Conservation (phyloP, 345 rosid genomes). For the Camelina hispida region DNA sequence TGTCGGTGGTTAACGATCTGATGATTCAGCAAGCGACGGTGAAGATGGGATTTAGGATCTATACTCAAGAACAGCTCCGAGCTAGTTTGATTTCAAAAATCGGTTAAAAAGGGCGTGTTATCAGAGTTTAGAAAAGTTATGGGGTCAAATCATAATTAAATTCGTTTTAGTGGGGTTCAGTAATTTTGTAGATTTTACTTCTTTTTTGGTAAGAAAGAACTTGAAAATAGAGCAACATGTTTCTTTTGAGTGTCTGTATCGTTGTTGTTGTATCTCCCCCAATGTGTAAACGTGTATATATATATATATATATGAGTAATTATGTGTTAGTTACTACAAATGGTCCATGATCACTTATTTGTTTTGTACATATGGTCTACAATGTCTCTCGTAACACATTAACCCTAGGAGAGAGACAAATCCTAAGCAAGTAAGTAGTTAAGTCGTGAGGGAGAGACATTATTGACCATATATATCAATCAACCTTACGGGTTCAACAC, state of each 20-base stretch:
- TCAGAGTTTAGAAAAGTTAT: background rate
- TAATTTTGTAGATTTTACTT: constrained; percentile 40
- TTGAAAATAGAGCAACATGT: constrained; percentile 25
- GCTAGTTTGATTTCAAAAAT: constrained; percentile 66
- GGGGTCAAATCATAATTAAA: constrained; percentile 28
- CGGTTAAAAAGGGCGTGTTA: constrained; percentile 40
- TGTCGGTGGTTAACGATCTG: constrained; percentile 89
- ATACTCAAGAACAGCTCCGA: constrained; percentile 87
- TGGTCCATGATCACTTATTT: background rate
- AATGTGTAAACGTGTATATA: constrained; percentile 27
- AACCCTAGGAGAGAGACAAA: background rate
- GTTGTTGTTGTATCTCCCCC: background rate
- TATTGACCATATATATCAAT: no score
- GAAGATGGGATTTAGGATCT: constrained; percentile 82
- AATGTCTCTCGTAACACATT: background rate
- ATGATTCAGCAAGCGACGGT: constrained; percentile 99
- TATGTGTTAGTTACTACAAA: no score
- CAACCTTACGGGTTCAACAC: no score
- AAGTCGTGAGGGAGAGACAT: background rate
- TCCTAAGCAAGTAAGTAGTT: background rate
- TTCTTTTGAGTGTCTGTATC: constrained; percentile 1
- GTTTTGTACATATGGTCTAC: background rate
- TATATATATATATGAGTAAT: no score
- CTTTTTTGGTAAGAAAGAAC: background rate
- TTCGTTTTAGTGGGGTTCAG: constrained; percentile 21